Evolutionary conservation across 768 basidiomycete genomes (phyloP).

Genomic region (Megacollybia marginata): DNA sequence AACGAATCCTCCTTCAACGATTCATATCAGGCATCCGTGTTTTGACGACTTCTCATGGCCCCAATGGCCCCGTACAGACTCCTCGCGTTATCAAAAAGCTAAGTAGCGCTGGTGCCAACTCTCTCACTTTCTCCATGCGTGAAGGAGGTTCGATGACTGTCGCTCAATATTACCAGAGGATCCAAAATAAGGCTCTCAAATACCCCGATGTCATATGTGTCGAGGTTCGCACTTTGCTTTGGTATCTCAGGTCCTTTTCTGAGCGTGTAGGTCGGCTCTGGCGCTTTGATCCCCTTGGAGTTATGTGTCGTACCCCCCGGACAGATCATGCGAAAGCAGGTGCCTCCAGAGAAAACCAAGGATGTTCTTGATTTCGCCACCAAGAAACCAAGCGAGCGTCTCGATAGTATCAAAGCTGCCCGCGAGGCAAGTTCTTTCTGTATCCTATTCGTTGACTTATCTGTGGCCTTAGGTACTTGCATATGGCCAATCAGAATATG

Average conservation of each 20-base stretch:
- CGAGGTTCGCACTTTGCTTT: conserved; percentile 39
- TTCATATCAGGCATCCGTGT: conserved; percentile 51
- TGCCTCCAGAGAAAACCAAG: conserved; percentile 58
- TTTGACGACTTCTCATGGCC: conserved; percentile 30
- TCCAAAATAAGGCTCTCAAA: conserved; percentile 44
- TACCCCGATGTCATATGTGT: conserved; percentile 62
- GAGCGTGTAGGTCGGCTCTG: conserved; percentile 43
- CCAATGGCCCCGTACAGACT: conserved; percentile 22
- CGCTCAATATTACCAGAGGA: conserved; percentile 46
- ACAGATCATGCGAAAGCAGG: conserved; percentile 67
- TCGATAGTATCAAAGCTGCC: conserved; percentile 46
- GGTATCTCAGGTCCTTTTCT: background rate
- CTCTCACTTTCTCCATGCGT: conserved; percentile 37
- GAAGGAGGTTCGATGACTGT: conserved; percentile 41
- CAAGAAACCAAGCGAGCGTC: conserved; percentile 48
- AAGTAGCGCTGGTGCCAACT: conserved; percentile 42
- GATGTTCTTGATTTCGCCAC: conserved; percentile 62
- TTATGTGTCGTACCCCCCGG: conserved; percentile 50
- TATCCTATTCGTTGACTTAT: background rate
- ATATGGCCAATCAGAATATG: conserved; percentile 71
- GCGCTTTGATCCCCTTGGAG: conserved; percentile 57
- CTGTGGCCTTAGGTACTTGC: conserved; percentile 38
- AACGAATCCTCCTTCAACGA: conserved; percentile 45
- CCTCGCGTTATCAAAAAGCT: conserved; percentile 61
- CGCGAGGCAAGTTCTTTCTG: conserved; percentile 32